Evolutionary conservation across 768 basidiomycete species (phyloP), one percentile per base, ranked within the genome.

Genomic region (Aureoboletus auriporus): DNA sequence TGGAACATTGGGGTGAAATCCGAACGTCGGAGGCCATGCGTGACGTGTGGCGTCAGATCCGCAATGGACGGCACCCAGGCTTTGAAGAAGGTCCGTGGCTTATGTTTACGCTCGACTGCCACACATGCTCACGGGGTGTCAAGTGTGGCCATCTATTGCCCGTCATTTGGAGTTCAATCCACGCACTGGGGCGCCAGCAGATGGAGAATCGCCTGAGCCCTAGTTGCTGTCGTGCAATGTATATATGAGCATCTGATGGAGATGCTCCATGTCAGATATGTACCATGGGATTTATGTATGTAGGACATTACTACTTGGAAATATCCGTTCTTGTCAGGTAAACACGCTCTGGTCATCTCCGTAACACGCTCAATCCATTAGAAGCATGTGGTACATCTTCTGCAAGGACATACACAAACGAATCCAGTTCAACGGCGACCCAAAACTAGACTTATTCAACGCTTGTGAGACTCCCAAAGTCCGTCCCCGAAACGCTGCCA

Each of bases 21-120:
- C 84, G 89, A 36, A 69, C 77, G n/a, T 89, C 87, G n/a, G 81
- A 84, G 14, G 78, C 85, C 11, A 90, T 93, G 89, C 78, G 77
- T 46, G 78, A 76, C 53, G 85, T 93, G 5, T 93, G 89, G 87
- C 78, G 83, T 48, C 88, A 92, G 66, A 91, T 94, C 36, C 75
- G 92, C 47, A 75, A 80, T 41, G 91, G 91, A 38, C 75, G 87
- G 30, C 87, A 92, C 62, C 86, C 89, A 14, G 90, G 91, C 1
- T 93, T 92, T 60, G 91, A 92, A 68, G 88, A 91, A 76, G 85
- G 86, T 85, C 13, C 9, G 70, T 62, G 13, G 8, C 6, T 31
- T 28, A 52, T 30, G 28, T 17, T 46, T 13, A 31, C 30, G 34
- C 13, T 13, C 34, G 12, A 2, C 8, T 27, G 36, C 36, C 10